Evolutionary conservation across 352 stramenopile genomes (phyloP).

Genomic region (Hyphochytrium catenoides): DNA sequence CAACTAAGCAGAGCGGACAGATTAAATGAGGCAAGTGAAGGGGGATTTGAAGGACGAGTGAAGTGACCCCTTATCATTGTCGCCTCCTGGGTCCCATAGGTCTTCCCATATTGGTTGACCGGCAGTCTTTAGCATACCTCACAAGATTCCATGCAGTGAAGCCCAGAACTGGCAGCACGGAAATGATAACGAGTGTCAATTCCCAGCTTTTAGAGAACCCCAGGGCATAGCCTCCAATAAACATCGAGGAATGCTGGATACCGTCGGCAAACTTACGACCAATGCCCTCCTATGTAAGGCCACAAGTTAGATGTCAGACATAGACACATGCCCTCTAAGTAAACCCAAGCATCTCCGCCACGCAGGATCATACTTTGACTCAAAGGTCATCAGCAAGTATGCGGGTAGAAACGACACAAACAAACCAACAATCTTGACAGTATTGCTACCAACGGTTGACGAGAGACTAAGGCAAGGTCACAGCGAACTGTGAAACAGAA

Average conservation of each 20-base stretch:
- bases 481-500: no score
- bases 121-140: slow-evolving; percentile 2
- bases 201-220: slow-evolving; percentile 13
- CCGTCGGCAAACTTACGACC: slow-evolving; percentile 25
- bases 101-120: slow-evolving; percentile 9
- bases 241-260: slow-evolving; percentile 8
- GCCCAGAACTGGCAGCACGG: slow-evolving; percentile 15
- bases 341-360: no score
- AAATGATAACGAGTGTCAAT: slow-evolving; percentile 16
- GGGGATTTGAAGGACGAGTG: slow-evolving; percentile 1
- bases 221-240: slow-evolving; percentile 12
- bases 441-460: no score
- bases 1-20: slow-evolving; percentile 7
- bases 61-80: slow-evolving; percentile 6
- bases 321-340: no score
- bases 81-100: slow-evolving; percentile 10
- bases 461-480: no score
- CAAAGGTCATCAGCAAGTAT: no score
- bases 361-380: no score
- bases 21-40: slow-evolving; percentile 6
- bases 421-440: no score
- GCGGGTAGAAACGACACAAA: no score
- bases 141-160: slow-evolving; percentile 9
- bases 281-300: slow-evolving; percentile 36
- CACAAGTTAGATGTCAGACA: no score